Percentiles rank a stretch among this genome's conserved stretches.
phyloP scores from a whole-genome alignment of 1,139 yeast genomes.

The Scheffersomyces quercinus region DNA sequence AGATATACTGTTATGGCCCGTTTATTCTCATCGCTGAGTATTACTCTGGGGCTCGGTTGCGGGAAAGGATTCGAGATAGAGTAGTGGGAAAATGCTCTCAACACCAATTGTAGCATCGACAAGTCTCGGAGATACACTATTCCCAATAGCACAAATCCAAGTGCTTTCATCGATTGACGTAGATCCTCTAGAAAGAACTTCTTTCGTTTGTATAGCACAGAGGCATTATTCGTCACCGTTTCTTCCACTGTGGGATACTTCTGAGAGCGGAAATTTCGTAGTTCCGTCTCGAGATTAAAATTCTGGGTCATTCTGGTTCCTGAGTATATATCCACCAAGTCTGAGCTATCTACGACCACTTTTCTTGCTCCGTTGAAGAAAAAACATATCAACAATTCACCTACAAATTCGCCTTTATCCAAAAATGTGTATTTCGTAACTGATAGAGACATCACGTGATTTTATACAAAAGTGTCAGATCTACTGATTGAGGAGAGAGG shows the following conservation, averaged over 20 bases:
- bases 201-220: conserved; percentile 41
- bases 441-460: too few relatives aligned
- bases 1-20: conserved; percentile 29
- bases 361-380: too few relatives aligned
- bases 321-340: too few relatives aligned
- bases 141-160: conserved; percentile 32
- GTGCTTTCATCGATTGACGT: conserved; percentile 26
- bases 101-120: conserved; percentile 27
- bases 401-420: too few relatives aligned
- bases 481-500: too few relatives aligned
- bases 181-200: conserved; percentile 38
- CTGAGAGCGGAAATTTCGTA: conserved; percentile 32
- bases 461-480: too few relatives aligned
- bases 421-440: too few relatives aligned
- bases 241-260: conserved; percentile 40
- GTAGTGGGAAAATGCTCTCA: conserved; percentile 32
- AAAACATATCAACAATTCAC: too few relatives aligned
- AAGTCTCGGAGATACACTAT: conserved; percentile 39
- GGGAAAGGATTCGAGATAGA: conserved; percentile 31
- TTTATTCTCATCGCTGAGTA: conserved; percentile 27
- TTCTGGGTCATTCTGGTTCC: conserved; percentile 2
- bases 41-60: conserved; percentile 9
- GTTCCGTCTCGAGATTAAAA: conserved; percentile 19
- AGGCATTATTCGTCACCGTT: conserved; percentile 34
- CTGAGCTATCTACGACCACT: too few relatives aligned